Percentiles rank a stretch among this genome's conserved stretches.
Evolutionary conservation across 768 basidiomycete genomes (phyloP).

Genomic region (Myochromella boudieri): DNA sequence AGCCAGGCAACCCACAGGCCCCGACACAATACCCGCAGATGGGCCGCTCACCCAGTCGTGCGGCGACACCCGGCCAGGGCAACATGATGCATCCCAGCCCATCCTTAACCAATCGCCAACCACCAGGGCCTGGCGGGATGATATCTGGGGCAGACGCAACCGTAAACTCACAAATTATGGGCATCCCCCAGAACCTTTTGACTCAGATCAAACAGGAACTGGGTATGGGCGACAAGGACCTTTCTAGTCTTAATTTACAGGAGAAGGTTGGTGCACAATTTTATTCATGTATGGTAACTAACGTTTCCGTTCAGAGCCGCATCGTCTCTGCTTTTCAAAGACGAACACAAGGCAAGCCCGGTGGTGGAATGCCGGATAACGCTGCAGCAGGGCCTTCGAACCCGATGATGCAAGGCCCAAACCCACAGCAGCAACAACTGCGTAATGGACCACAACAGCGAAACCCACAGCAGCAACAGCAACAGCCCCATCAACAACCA

Average conservation of each 20-base stretch:
- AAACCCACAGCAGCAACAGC: slow-evolving; percentile 28
- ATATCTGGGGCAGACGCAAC: slow-evolving; percentile 13
- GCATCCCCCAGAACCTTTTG: slow-evolving; percentile 36
- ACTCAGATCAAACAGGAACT: slow-evolving; percentile 15
- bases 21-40: slow-evolving; percentile 40
- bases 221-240: slow-evolving; percentile 14
- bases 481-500: slow-evolving; percentile 27
- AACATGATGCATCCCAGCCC: slow-evolving; percentile 58
- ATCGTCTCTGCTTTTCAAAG: slow-evolving; percentile 10
- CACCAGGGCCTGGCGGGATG: slow-evolving; percentile 29
- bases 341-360: slow-evolving; percentile 17
- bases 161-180: slow-evolving; percentile 41
- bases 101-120: slow-evolving; percentile 48
- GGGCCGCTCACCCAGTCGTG: slow-evolving; percentile 60
- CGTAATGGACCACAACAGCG: slow-evolving; percentile 23
- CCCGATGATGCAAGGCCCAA: slow-evolving; percentile 30
- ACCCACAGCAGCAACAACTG: slow-evolving; percentile 33
- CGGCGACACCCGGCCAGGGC: slow-evolving; percentile 32
- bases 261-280: slow-evolving; percentile 58
- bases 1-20: slow-evolving; percentile 34
- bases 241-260: slow-evolving; percentile 5
- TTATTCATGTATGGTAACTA: slow-evolving; percentile 1
- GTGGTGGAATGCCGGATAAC: slow-evolving; percentile 28
- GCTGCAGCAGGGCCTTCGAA: slow-evolving; percentile 44
- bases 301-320: slow-evolving; percentile 26